Evolutionary conservation across 2,329 filamentous ascomycete genomes (phyloP).

Genomic region (Fusarium sp.): DNA sequence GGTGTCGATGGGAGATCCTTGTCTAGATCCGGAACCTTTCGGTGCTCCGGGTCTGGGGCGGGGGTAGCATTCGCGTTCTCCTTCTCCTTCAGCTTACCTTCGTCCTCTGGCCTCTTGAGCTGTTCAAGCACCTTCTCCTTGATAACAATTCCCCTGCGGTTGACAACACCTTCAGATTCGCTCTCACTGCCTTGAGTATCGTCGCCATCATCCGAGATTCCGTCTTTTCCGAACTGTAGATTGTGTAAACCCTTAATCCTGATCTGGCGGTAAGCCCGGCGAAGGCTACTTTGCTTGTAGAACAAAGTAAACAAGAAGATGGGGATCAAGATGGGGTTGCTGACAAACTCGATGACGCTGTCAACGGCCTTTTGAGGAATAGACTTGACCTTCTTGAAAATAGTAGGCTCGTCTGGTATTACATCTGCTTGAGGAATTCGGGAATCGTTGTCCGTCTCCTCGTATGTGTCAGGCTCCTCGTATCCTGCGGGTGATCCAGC

Average conservation of each 20-base stretch:
- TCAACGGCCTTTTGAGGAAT: constrained; percentile 63
- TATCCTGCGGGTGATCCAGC: constrained; percentile 47
- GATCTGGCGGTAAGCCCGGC: constrained; percentile 53
- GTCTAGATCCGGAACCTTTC: constrained; percentile 6
- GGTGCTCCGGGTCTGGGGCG: constrained; percentile 13
- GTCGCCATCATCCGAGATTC: constrained; percentile 11
- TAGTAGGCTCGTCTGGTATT: constrained; percentile 52
- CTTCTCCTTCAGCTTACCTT: background rate
- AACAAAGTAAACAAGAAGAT: constrained; percentile 57
- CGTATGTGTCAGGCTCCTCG: constrained; percentile 37
- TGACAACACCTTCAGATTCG: constrained; percentile 18
- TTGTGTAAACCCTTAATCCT: constrained; percentile 44
- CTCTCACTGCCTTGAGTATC: constrained; percentile 33
- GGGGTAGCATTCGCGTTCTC: background rate
- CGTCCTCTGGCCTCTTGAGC: constrained; percentile 5
- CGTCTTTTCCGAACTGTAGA: constrained; percentile 8
- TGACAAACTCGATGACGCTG: constrained; percentile 66
- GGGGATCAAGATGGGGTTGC: constrained; percentile 65
- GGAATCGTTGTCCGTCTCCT: constrained; percentile 51
- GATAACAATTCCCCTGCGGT: background rate
- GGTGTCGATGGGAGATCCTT: constrained; percentile 10
- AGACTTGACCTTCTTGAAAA: constrained; percentile 63
- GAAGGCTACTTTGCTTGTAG: constrained; percentile 60
- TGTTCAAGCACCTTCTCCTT: constrained; percentile 6
- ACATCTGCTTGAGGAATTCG: constrained; percentile 45